A percentile compares a stretch with the other conserved stretches of the same genome.
Conservation (phyloP, 129 eudicot genomes). For the Erigeron canadensis region DNA sequence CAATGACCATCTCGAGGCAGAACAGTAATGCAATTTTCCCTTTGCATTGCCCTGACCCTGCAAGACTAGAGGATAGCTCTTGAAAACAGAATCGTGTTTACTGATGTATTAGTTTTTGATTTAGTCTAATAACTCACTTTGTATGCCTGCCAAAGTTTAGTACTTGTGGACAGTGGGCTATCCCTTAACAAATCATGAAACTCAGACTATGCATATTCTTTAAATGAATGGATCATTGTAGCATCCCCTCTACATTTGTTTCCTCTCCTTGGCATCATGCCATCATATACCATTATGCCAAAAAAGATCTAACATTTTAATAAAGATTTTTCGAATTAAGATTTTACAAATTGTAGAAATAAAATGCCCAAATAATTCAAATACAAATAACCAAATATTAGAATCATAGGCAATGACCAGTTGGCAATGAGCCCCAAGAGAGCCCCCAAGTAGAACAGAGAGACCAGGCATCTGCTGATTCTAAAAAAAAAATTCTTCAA, state of each 20-base stretch:
- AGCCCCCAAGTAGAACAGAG: no score
- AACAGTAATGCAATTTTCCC: constrained; percentile 48
- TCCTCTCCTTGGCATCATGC: neutral
- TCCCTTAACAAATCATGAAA: neutral
- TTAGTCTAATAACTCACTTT: constrained; percentile 12
- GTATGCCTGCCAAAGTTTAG: neutral
- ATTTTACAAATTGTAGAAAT: no score
- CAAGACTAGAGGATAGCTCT: constrained; percentile 22
- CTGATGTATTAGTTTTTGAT: neutral
- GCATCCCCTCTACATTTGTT: neutral
- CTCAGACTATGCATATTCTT: neutral
- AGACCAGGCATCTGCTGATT: no score
- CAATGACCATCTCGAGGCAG: constrained; percentile 35
- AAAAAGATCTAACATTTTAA: neutral
- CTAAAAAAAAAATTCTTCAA: no score
- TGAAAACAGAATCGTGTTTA: constrained; percentile 21
- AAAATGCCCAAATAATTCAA: no score
- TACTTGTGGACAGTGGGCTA: neutral
- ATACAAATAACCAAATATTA: no score
- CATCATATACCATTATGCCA: neutral
- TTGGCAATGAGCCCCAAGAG: no score
- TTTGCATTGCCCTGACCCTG: constrained; percentile 38
- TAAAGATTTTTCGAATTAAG: neutral
- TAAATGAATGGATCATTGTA: constrained; percentile 20
- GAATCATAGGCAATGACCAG: no score